These are phyloP conservation scores for Sabuloglossum arenarium DNA, from an alignment of 495 filamentous ascomycete species.

Conservation along the genomic window DNA sequence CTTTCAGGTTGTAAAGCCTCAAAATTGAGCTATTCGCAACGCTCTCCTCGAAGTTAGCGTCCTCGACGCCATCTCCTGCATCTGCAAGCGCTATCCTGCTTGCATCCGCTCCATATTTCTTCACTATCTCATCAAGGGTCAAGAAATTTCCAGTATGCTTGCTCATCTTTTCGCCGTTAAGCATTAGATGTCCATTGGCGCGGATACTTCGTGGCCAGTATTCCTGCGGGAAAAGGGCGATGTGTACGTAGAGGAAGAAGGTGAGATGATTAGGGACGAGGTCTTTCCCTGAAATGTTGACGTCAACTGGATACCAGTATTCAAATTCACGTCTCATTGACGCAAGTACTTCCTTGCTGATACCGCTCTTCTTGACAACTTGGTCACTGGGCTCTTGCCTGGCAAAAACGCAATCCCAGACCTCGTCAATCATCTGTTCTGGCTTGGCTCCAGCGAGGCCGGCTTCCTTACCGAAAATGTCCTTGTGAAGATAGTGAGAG, in stretches of 20 bases:
- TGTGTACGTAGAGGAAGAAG: slow-evolving; percentile 90
- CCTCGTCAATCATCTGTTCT: slow-evolving; percentile 84
- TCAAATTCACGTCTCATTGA: slow-evolving; percentile 77
- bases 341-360: slow-evolving; percentile 47
- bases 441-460: slow-evolving; percentile 47
- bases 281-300: slow-evolving; percentile 70
- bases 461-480: slow-evolving; percentile 53
- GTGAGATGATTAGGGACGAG: slow-evolving; percentile 79
- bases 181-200: slow-evolving; percentile 76
- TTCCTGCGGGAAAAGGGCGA: slow-evolving; percentile 67
- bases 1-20: slow-evolving; percentile 62
- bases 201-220: slow-evolving; percentile 74
- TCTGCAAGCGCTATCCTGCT: slow-evolving; percentile 82
- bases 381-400: slow-evolving; percentile 42
- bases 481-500: slow-evolving; percentile 64
- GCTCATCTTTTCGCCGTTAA: slow-evolving; percentile 94
- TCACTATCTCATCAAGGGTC: slow-evolving; percentile 64
- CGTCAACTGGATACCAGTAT: slow-evolving; percentile 90
- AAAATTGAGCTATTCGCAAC: slow-evolving; percentile 84
- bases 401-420: slow-evolving; percentile 88
- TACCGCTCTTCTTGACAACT: slow-evolving; percentile 38
- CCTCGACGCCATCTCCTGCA: slow-evolving; percentile 81
- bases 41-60: slow-evolving; percentile 93
- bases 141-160: slow-evolving; percentile 94
- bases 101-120: slow-evolving; percentile 90